phyloP scores from a whole-genome alignment of 2,329 filamentous ascomycete genomes.

The Corniculantispora saksenae region DNA sequence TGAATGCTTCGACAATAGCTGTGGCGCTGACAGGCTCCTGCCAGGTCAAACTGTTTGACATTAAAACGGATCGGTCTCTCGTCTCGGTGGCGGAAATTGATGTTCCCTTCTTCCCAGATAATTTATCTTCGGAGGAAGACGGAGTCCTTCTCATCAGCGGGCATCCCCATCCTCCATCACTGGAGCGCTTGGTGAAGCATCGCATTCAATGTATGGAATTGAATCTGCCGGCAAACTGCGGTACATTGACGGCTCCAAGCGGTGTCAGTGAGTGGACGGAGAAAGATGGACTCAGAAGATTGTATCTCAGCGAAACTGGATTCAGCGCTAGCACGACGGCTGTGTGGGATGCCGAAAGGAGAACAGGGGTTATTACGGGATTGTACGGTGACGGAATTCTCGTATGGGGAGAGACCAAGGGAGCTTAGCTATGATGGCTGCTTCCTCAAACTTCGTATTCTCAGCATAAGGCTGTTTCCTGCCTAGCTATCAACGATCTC shows the following conservation, averaged over 20 bases:
- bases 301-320: background rate
- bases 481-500: background rate
- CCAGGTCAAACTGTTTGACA: background rate
- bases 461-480: background rate
- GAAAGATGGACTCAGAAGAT: background rate
- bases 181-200: conserved; percentile 3
- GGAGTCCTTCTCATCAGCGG: background rate
- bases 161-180: background rate
- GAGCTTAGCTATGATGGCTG: background rate
- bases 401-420: background rate
- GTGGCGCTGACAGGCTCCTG: background rate
- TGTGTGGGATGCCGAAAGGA: background rate
- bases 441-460: background rate
- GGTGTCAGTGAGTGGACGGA: background rate
- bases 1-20: background rate
- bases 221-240: background rate
- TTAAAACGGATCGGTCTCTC: background rate
- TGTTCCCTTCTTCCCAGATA: background rate
- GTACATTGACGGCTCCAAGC: background rate
- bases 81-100: background rate
- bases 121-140: background rate
- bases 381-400: background rate
- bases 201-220: background rate
- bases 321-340: background rate
- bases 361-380: background rate